phyloP scores from a whole-genome alignment of 495 filamentous ascomycete species.

The Penicillium subrubescens region DNA sequence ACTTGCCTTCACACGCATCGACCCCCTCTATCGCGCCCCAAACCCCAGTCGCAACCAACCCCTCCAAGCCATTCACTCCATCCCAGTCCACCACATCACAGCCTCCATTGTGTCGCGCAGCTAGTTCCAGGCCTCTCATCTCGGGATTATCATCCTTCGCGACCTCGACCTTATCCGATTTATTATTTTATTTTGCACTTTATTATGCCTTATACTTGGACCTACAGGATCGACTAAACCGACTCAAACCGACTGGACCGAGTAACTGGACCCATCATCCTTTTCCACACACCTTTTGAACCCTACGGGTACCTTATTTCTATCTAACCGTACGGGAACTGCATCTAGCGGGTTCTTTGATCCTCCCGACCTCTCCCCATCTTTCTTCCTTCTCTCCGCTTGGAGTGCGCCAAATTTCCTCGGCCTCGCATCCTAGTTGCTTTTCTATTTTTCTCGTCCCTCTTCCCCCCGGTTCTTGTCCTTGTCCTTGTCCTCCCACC shows the following conservation, averaged over 20 bases:
- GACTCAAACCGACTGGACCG: not conserved
- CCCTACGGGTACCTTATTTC: not conserved
- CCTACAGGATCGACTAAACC: not conserved
- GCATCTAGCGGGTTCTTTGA: not conserved
- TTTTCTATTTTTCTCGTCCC: constrained; percentile 13
- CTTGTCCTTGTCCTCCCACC: constrained; percentile 1
- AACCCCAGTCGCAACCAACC: constrained; percentile 31
- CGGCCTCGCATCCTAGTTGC: constrained; percentile 14
- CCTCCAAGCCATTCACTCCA: constrained; percentile 6
- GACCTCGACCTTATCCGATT: not conserved
- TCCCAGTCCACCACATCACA: not conserved
- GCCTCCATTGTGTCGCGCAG: constrained; percentile 3
- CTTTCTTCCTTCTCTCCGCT: not conserved
- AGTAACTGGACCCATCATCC: not conserved
- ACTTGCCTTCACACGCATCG: constrained; percentile 31
- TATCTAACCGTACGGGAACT: not conserved
- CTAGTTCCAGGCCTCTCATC: not conserved
- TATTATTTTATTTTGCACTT: not conserved
- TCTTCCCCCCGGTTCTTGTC: constrained; percentile 1
- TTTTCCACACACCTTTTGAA: not conserved
- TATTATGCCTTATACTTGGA: not conserved
- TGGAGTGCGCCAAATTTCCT: not conserved
- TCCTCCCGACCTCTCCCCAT: not conserved
- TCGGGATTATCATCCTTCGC: not conserved
- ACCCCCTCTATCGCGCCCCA: constrained; percentile 34